A percentile compares a stretch with the other conserved stretches of the same genome.
These are phyloP conservation scores for Kwoniella dendrophila DNA, from an alignment of 768 basidiomycete genomes.

Conservation along the genomic window DNA sequence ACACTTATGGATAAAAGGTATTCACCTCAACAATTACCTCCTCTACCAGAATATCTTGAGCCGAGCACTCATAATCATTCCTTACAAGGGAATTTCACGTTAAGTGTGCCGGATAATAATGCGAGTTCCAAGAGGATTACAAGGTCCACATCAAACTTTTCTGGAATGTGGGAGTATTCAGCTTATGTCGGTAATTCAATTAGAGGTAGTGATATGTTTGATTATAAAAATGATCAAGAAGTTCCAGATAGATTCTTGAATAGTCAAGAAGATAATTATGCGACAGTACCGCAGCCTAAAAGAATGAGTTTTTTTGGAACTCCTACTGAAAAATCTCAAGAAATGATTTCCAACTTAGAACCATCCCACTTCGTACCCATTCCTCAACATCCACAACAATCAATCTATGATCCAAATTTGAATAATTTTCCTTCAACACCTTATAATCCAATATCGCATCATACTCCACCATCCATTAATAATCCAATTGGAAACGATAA, in stretches of 20 bases:
- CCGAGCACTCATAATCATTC: no score
- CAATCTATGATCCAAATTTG: not conserved
- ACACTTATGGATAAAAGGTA: not conserved
- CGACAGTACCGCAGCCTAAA: not conserved
- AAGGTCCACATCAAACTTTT: slow-evolving; percentile 9
- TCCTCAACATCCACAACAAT: not conserved
- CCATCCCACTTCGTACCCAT: no score
- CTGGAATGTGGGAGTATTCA: slow-evolving; percentile 21
- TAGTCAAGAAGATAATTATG: no score
- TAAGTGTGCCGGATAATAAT: no score
- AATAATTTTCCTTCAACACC: not conserved
- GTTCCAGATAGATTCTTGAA: no score
- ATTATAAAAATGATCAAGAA: no score
- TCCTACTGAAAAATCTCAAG: no score
- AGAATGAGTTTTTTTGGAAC: not conserved
- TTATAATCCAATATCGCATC: not conserved
- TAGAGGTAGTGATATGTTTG: not conserved
- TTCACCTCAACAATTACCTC: no score
- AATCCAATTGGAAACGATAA: not conserved
- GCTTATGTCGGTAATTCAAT: slow-evolving; percentile 10
- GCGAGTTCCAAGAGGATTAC: slow-evolving; percentile 11
- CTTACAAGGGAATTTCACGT: no score
- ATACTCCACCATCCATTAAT: not conserved
- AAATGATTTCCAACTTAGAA: no score
- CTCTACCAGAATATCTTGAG: slow-evolving; percentile 1